These are phyloP conservation scores for Hortiboletus campestris DNA, from an alignment of 768 basidiomycete genomes.

Conservation along the genomic window DNA sequence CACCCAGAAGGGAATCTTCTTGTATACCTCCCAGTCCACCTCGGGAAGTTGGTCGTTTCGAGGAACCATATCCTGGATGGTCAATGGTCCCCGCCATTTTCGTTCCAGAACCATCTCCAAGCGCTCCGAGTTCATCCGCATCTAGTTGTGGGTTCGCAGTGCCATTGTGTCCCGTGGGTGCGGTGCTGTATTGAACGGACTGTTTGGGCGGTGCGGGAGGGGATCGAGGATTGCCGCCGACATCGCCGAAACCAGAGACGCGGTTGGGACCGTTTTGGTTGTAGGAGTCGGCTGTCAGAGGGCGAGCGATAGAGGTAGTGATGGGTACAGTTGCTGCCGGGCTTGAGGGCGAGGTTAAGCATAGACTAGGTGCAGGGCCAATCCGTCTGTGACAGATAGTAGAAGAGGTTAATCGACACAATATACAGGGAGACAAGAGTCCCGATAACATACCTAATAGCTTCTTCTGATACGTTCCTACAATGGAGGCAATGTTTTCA, in stretches of 20 bases:
- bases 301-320: slow-evolving; percentile 21
- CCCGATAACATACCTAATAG: slow-evolving; percentile 44
- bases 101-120: slow-evolving; percentile 9
- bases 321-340: slow-evolving; percentile 31
- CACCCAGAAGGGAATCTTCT: slow-evolving; percentile 12
- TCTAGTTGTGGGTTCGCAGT: slow-evolving; percentile 10
- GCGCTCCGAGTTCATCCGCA: slow-evolving; percentile 21
- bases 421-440: not conserved
- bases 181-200: slow-evolving; percentile 29
- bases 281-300: slow-evolving; percentile 21
- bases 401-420: not conserved
- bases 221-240: slow-evolving; percentile 2
- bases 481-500: not conserved
- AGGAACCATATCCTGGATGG: slow-evolving; percentile 27
- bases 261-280: slow-evolving; percentile 7
- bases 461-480: slow-evolving; percentile 71
- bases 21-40: slow-evolving; percentile 26
- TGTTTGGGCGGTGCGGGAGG: slow-evolving; percentile 14
- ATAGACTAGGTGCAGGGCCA: slow-evolving; percentile 44
- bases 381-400: slow-evolving; percentile 40
- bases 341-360: slow-evolving; percentile 26
- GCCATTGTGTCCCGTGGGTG: slow-evolving; percentile 25
- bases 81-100: slow-evolving; percentile 22
- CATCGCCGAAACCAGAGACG: slow-evolving; percentile 10
- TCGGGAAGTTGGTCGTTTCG: slow-evolving; percentile 12